Conservation (phyloP, 2,329 filamentous ascomycete genomes). For the Talaromyces sp. region DNA sequence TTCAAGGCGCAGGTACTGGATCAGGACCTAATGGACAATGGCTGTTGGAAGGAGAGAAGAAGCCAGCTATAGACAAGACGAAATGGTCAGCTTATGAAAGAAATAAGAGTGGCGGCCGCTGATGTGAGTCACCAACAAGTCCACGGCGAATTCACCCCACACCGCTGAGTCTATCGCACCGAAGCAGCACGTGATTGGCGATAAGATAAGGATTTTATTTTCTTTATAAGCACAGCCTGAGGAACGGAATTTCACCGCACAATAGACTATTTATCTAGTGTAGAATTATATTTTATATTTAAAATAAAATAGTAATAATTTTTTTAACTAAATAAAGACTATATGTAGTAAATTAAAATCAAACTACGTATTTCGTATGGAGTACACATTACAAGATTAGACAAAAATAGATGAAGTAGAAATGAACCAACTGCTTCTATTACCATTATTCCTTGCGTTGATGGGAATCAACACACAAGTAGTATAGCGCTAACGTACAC, state of each 20-base stretch:
- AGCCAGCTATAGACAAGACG: neutral
- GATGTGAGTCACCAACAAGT: neutral
- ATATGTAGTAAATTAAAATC: too few relatives aligned
- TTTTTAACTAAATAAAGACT: too few relatives aligned
- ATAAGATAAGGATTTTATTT: neutral
- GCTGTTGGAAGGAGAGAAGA: neutral
- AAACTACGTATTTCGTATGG: too few relatives aligned
- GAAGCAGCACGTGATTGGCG: neutral
- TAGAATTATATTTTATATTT: too few relatives aligned
- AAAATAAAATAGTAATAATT: too few relatives aligned
- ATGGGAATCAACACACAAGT: neutral
- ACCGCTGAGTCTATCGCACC: neutral
- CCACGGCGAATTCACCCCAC: neutral
- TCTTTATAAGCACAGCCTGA: neutral
- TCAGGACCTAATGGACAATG: neutral
- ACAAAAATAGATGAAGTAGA: neutral
- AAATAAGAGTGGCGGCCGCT: neutral
- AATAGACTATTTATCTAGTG: too few relatives aligned
- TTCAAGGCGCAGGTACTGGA: neutral
- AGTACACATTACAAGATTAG: too few relatives aligned
- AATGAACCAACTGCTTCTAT: neutral
- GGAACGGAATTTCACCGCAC: neutral
- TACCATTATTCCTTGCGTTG: neutral
- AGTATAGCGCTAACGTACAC: neutral
- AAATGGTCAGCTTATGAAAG: neutral